These are phyloP conservation scores for Agrocybe chaxingu DNA, from an alignment of 768 basidiomycete species.

Conservation along the genomic window DNA sequence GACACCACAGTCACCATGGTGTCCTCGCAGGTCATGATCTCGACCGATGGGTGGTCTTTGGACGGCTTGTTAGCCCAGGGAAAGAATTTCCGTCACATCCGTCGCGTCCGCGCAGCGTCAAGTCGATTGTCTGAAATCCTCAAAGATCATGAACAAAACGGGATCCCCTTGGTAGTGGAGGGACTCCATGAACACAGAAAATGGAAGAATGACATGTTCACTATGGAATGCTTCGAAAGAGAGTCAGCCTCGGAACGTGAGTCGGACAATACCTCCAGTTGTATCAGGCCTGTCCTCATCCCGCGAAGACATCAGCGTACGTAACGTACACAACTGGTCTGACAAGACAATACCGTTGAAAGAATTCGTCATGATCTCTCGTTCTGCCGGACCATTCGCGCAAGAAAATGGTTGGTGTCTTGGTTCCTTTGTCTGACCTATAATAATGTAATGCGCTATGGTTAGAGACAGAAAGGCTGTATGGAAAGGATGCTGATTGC, in stretches of 20 bases:
- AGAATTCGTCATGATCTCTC: slow-evolving; percentile 51
- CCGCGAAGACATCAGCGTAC: slow-evolving; percentile 49
- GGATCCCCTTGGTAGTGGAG: slow-evolving; percentile 62
- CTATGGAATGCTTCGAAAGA: slow-evolving; percentile 47
- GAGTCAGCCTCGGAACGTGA: slow-evolving; percentile 20
- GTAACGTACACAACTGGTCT: slow-evolving; percentile 57
- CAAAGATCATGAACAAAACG: slow-evolving; percentile 42
- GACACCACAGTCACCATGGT: no score
- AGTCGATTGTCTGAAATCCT: slow-evolving; percentile 37
- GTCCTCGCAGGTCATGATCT: slow-evolving; percentile 15
- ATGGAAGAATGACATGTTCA: slow-evolving; percentile 60
- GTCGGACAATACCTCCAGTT: not conserved
- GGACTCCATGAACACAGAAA: slow-evolving; percentile 49
- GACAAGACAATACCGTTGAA: slow-evolving; percentile 50
- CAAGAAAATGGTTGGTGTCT: slow-evolving; percentile 32
- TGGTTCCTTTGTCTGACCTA: not conserved
- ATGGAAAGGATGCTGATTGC: slow-evolving; percentile 77
- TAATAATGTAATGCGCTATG: slow-evolving; percentile 1
- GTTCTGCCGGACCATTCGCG: slow-evolving; percentile 29
- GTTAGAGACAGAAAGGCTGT: slow-evolving; percentile 58
- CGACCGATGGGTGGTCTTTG: slow-evolving; percentile 52
- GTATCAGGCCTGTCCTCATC: not conserved
- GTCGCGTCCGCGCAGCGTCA: slow-evolving; percentile 29
- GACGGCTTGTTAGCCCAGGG: slow-evolving; percentile 32
- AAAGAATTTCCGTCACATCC: slow-evolving; percentile 26